phyloP scores from a whole-genome alignment of 345 rosid genomes.

The Salix viminalis region DNA sequence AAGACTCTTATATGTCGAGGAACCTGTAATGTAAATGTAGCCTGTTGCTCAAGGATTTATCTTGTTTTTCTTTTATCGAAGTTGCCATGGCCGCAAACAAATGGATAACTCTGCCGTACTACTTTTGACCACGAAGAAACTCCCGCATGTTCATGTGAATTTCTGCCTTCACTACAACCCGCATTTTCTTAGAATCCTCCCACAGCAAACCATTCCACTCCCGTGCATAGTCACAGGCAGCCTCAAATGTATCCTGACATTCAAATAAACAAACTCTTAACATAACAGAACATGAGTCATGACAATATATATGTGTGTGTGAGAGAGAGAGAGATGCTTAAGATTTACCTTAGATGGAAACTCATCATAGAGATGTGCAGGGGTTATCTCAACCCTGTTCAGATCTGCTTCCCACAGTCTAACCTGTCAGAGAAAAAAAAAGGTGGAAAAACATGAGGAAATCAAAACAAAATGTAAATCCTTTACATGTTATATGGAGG shows the following conservation, averaged over 20 bases:
- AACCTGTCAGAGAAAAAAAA: conserved; percentile 44
- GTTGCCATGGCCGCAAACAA: background rate
- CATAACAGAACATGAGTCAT: background rate
- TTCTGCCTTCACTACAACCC: conserved; percentile 71
- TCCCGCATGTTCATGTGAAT: conserved; percentile 78
- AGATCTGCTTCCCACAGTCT: conserved; percentile 94
- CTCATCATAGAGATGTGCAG: conserved; percentile 72
- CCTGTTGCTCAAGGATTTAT: no score
- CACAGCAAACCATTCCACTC: conserved; percentile 71
- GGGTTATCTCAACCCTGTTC: conserved; percentile 82
- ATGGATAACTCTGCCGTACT: conserved; percentile 8
- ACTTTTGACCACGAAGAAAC: conserved; percentile 61
- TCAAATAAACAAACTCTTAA: background rate
- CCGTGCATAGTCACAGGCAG: conserved; percentile 79
- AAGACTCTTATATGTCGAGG: no score
- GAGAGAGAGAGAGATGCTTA: background rate
- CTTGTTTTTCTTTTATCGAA: background rate
- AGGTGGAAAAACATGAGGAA: background rate
- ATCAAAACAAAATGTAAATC: background rate
- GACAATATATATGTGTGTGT: background rate
- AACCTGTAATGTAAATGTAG: no score
- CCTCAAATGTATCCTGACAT: conserved; percentile 72
- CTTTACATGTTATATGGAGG: no score
- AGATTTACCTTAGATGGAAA: conserved; percentile 72
- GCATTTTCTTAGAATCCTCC: conserved; percentile 93